Base-by-base conservation (phyloP, 495 filamentous ascomycete species). In the Bacidia gigantensis region DNA sequence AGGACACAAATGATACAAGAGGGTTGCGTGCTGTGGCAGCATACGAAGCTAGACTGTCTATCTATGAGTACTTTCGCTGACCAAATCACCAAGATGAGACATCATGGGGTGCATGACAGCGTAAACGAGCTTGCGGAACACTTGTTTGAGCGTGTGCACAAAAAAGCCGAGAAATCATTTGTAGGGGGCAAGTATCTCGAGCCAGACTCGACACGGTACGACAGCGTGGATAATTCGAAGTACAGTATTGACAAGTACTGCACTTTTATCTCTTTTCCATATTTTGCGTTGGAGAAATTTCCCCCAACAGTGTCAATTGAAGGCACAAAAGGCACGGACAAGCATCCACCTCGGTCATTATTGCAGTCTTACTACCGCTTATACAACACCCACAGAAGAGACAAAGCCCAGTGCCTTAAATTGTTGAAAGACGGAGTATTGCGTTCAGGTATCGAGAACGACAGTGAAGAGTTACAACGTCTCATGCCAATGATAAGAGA, bases 291-390 rank as follows among this genome's bases (percentile, higher is more conserved):
- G 3, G 44, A 11, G 22, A 38, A 38, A 3, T 14, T 32, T 22
- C 11, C 9, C 9, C 14, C 20, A 3, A 53, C 22, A 38, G 26
- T 21, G 20, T n/a, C n/a, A n/a, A n/a, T n/a, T n/a, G 3, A 42
- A 20, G 40, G 20, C 2, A 22, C 3, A 18, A 45, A 49, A 26
- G 51, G 11, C 20, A 45, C 44, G 11, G 2, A n/a, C n/a, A 17
- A 22, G 38, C 55, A 57, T 45, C 55, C 55, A 11, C 22, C 50
- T 26, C 55, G 55, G n/a, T 52, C 55, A 25, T 40, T 57, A 7
- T 38, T 57, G 14, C 55, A 54, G 22, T 57, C 55, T 3, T 49
- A 44, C n/a, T 57, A 57, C 32, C 52, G 46, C 18, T 46, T 57
- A 14, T 49, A 50, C 23, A 39, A 42, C 12, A 57, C 55, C 3